Evolutionary conservation across 257 asterid genomes (phyloP).

Genomic region (Ilex aquifolium): DNA sequence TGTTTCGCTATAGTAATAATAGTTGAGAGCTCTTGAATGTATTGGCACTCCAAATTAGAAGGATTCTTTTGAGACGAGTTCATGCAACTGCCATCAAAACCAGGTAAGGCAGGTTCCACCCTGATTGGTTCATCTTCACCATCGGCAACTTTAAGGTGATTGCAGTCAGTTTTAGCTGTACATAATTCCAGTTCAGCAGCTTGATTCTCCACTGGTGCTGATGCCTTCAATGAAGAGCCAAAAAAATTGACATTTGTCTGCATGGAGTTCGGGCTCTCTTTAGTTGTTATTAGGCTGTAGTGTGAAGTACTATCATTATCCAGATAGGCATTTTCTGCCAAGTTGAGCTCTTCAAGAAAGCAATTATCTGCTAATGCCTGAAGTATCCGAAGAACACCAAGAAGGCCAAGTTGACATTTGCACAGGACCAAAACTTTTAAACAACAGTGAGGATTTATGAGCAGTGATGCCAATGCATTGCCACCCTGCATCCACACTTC

Average conservation of each 20-base stretch:
- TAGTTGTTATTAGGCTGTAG: too few species aligned
- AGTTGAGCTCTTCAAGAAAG: conserved; percentile 73
- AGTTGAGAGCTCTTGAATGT: conserved; percentile 36
- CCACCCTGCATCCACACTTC: conserved; percentile 50
- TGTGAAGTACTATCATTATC: conserved; percentile 33
- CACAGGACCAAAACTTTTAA: conserved; percentile 47
- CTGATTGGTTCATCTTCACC: conserved; percentile 57
- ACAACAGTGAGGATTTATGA: conserved; percentile 47
- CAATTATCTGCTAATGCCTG: conserved; percentile 50
- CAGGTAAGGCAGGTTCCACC: conserved; percentile 20
- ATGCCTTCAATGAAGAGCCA: conserved; percentile 1
- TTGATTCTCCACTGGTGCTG: conserved; percentile 13
- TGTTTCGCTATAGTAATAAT: conserved; percentile 40
- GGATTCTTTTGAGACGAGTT: conserved; percentile 15
- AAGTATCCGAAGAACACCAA: conserved; percentile 45
- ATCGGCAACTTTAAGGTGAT: conserved; percentile 67
- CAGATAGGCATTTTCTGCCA: conserved; percentile 53
- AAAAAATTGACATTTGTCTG: conserved; percentile 10
- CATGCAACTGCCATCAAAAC: conserved; percentile 10
- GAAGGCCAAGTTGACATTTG: conserved; percentile 70
- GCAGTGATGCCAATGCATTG: conserved; percentile 54
- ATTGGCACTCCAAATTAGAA: conserved; percentile 14
- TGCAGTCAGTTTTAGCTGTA: conserved; percentile 13
- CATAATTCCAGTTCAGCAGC: conserved; percentile 21
- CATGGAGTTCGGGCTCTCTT: too few species aligned